Base-by-base conservation (phyloP, 192 early-diverging fungal genomes). In the Pilobolus umbonatus region DNA sequence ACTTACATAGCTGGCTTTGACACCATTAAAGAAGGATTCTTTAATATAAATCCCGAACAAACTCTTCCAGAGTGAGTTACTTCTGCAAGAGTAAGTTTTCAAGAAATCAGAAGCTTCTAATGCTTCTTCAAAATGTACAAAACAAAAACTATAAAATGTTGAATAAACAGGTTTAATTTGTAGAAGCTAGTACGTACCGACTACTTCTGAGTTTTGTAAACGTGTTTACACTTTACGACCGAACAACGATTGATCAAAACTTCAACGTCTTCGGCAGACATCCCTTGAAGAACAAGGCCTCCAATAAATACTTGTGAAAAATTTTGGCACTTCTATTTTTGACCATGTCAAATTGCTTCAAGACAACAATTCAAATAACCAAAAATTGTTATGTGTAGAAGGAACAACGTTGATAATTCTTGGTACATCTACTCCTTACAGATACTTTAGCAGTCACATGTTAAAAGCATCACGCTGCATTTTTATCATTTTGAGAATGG, bases 221-320 rank as follows among this genome's bases (percentile, higher is more conserved):
- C 43, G 21, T 45, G 43, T 22, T 45, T 45, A 22, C 43, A 45
- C 43, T 45, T 45, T 45, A 22, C 43, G 24, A 45, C 43, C 9
- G 43, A 22, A 9, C 43, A 45, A 45, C 43, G 19, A 22, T 45
- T 45, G 21, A 45, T n/a, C 3, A 22, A 7, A n/a, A 22, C 21
- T 22, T 45, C 43, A 9, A 45, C 24, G 7, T 45, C 19, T 45
- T 45, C 19, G 43, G 3, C 19, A 22, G 19, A 22, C 21, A 22
- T 45, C 10, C 43, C 43, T 45, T 45, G 19, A 1, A 22, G 19
- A 1, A 4, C 3, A 22, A 24, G 24, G 24, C 43, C 8, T 22
- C 43, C 43, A 45, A 22, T 6, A 45, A 45, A 45, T 22, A 45
- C 43, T 45, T 9, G 8, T n/a, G 19, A 45, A 3, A 22, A 45